phyloP scores from a whole-genome alignment of 108 stramenopile species.

The Cyclostephanos tholiformis region DNA sequence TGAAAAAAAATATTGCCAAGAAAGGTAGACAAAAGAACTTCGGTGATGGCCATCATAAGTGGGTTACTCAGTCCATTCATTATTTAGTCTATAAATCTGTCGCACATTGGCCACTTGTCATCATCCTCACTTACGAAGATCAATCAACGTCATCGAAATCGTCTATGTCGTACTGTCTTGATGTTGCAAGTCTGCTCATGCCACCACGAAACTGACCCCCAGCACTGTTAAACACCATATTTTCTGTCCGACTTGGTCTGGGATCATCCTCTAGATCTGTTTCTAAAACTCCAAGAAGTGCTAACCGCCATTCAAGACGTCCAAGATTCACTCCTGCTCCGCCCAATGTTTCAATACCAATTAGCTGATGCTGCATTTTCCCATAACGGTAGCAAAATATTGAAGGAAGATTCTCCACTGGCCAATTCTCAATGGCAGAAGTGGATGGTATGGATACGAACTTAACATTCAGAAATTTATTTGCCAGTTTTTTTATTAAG shows the following conservation, averaged over 20 bases:
- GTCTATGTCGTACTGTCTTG: constrained; percentile 13
- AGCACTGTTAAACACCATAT: background rate
- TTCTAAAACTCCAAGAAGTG: constrained; percentile 52
- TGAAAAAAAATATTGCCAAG: no score
- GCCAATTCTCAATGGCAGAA: constrained; percentile 92
- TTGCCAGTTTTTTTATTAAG: constrained; percentile 39
- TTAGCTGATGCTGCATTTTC: constrained; percentile 78
- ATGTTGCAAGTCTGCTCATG: constrained; percentile 13
- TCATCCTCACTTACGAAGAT: background rate
- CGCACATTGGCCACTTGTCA: background rate
- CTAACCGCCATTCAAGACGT: constrained; percentile 57
- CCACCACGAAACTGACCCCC: background rate
- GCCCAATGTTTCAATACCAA: constrained; percentile 47
- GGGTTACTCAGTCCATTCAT: no score
- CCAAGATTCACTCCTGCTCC: constrained; percentile 38
- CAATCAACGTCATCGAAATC: constrained; percentile 41
- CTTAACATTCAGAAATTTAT: constrained; percentile 56
- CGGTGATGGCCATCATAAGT: no score
- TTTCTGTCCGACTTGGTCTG: constrained; percentile 4
- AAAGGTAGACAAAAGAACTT: no score
- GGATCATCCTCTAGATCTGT: constrained; percentile 50
- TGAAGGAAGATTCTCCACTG: constrained; percentile 84
- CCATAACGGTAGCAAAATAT: constrained; percentile 92
- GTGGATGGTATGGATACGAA: constrained; percentile 82
- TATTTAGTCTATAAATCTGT: background rate